Base-by-base conservation (phyloP, 1,284 basidiomycete species). In the Stereum hirsutum region DNA sequence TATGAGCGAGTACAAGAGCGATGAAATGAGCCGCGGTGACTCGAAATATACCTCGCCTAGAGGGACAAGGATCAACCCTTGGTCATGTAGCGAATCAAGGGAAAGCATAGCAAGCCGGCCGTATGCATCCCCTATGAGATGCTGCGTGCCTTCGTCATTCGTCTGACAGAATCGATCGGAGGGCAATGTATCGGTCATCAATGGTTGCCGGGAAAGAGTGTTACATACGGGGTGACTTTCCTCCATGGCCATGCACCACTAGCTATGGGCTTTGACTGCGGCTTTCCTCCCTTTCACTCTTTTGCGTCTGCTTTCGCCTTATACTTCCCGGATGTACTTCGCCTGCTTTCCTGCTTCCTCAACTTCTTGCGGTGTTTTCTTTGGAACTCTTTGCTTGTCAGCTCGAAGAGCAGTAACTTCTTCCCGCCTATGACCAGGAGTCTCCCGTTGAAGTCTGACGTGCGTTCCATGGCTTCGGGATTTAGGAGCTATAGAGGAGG, bases 71-170 rank as follows among this genome's bases (percentile, higher is more conserved):
- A 73, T 63, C n/a, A 93, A 65, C 0, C 64, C 66, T 24, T 68
- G 59, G 6, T 63, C 61, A 19, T 63, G 60, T 4, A 69, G 49
- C 27, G 64, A 61, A 30, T 78, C 69, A 45, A 87, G 58, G 4
- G 74, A 72, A 14, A 94, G 61, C 50, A 88, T 65, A 0, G 76
- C 74, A 10, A 90, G 66, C 41, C 76, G 74, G 14, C 92, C 92
- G 53, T 74, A 86, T n/a, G 69, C 68, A 54, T 95, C 92, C 1
- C 87, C 86, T 11, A 94, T 61, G 14, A 95, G 57, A 44, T 81
- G 75, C 30, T 73, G 67, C 12, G 65, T 57, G 11, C 67, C 57
- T 31, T 63, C 62, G 17, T 60, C 58, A 39, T 73, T 72, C 73
- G 73, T 34, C 79, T 86, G 54, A n/a, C n/a, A n/a, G n/a, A n/a